Conservation (phyloP, 164 flowering plant genomes). For the Magnolia officinalis region DNA sequence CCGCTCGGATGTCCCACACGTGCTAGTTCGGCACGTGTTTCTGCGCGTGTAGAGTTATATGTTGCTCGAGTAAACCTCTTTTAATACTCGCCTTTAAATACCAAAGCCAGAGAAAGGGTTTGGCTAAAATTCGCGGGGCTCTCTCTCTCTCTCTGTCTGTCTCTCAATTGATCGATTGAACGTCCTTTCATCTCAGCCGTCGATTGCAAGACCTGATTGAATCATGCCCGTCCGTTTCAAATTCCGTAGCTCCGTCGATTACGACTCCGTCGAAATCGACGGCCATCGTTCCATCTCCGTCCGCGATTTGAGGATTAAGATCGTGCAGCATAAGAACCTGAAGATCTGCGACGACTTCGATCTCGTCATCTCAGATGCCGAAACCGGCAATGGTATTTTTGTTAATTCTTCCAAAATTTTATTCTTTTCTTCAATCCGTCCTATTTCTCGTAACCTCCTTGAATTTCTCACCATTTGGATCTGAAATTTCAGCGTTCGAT, state of each 20-base stretch:
- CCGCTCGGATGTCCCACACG: too few relatives aligned
- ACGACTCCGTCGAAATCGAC: slow-evolving; percentile 48
- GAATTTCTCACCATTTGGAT: neutral
- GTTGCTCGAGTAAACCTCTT: too few relatives aligned
- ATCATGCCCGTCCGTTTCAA: slow-evolving; percentile 7
- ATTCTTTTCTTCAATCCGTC: neutral
- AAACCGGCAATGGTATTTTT: slow-evolving; percentile 47
- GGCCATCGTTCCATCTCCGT: slow-evolving; percentile 47
- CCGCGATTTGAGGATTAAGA: slow-evolving; percentile 47
- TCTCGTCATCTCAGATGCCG: slow-evolving; percentile 58
- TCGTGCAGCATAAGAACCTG: slow-evolving; percentile 39
- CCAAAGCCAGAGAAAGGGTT: neutral
- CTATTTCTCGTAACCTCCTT: neutral
- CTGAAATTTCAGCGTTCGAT: slow-evolving; percentile 36
- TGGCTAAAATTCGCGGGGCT: neutral
- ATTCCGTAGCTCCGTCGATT: slow-evolving; percentile 30
- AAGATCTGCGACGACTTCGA: slow-evolving; percentile 48
- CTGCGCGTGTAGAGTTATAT: too few relatives aligned
- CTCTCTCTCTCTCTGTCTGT: neutral
- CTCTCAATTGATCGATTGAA: too few relatives aligned
- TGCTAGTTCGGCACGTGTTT: too few relatives aligned
- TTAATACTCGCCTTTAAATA: too few relatives aligned
- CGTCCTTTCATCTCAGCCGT: neutral
- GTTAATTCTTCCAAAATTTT: neutral
- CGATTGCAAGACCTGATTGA: neutral